Evolutionary conservation across 148 eudicot genomes (phyloP).

Genomic region (Amaranthus cruentus): DNA sequence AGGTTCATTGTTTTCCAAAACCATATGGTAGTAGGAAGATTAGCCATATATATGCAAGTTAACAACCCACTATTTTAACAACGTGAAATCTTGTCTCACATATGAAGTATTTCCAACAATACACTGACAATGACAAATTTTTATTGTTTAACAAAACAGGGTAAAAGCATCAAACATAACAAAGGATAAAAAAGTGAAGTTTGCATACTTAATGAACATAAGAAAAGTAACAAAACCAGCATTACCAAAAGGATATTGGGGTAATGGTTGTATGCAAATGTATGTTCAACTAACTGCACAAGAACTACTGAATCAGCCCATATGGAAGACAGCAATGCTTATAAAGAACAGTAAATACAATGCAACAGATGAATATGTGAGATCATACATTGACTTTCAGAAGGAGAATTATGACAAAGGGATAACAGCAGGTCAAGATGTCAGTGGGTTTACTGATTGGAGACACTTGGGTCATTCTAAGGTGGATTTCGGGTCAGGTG

Average conservation of each 20-base stretch:
- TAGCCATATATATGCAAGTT: too few relatives aligned
- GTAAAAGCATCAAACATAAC: constrained; percentile 43
- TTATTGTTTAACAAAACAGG: constrained; percentile 24
- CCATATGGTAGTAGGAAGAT: too few relatives aligned
- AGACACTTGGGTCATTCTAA: constrained; percentile 68
- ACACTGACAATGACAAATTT: too few relatives aligned
- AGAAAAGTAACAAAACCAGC: constrained; percentile 50
- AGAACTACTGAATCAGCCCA: constrained; percentile 41
- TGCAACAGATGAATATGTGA: constrained; percentile 49
- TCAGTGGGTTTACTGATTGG: constrained; percentile 76
- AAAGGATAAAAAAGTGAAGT: constrained; percentile 44
- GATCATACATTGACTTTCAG: constrained; percentile 59
- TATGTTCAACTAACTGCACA: constrained; percentile 29
- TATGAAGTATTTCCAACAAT: too few relatives aligned
- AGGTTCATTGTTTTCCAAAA: too few relatives aligned
- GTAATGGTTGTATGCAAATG: constrained; percentile 57
- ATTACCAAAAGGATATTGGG: constrained; percentile 65
- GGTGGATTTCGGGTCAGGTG: constrained; percentile 69
- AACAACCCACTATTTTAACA: too few relatives aligned
- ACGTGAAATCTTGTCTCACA: too few relatives aligned
- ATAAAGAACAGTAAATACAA: constrained; percentile 57
- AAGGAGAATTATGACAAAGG: constrained; percentile 42
- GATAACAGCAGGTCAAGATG: constrained; percentile 46
- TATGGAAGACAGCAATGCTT: constrained; percentile 49
- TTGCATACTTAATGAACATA: constrained; percentile 52